phyloP scores from a whole-genome alignment of 73 alveolate genomes.

The Paramecium sonneborni region DNA sequence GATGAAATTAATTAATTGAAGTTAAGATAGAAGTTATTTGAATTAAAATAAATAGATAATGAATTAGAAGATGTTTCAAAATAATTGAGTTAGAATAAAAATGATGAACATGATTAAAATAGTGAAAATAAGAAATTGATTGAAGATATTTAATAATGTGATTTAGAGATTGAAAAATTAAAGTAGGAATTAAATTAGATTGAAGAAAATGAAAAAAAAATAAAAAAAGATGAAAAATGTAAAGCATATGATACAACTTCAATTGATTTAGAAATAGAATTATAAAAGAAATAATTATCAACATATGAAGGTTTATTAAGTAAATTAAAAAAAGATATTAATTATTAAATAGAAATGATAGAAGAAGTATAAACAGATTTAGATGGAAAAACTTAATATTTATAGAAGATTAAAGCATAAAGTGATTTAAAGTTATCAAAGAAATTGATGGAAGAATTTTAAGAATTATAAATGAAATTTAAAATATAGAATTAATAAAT shows the following conservation, averaged over 20 bases:
- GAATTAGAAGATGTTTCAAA: not conserved
- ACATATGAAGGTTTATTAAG: not conserved
- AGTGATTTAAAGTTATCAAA: not conserved
- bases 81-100: not conserved
- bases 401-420: not conserved
- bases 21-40: not conserved
- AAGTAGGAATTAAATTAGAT: not conserved
- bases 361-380: not conserved
- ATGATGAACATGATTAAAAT: not conserved
- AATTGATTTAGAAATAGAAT: not conserved
- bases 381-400: not conserved
- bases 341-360: not conserved
- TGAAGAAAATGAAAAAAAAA: not conserved
- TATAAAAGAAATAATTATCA: not conserved
- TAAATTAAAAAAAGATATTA: not conserved
- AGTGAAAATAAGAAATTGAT: not conserved
- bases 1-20: not conserved
- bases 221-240: not conserved
- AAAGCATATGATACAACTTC: not conserved
- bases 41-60: not conserved
- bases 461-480: not conserved
- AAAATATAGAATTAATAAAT: not conserved
- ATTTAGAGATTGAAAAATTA: not conserved
- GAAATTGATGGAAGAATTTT: not conserved
- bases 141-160: not conserved